phyloP scores from a whole-genome alignment of 108 stramenopile genomes.

The Fragilariopsis cylindrus region DNA sequence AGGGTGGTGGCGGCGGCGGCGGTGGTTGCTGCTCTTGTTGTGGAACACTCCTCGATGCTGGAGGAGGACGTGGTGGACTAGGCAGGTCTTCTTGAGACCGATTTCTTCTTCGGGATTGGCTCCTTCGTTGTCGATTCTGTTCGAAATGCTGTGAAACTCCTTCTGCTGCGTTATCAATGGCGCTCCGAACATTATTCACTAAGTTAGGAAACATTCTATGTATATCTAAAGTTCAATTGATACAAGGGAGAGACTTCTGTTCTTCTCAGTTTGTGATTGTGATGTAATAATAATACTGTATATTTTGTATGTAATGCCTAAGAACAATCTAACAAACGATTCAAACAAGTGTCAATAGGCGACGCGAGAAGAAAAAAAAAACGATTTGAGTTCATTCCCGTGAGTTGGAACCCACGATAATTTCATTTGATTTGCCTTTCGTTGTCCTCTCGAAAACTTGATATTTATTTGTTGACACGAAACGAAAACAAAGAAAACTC shows the following conservation, averaged over 20 bases:
- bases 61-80: not conserved
- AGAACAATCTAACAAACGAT: not conserved
- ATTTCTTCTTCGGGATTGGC: not conserved
- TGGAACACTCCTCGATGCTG: not conserved
- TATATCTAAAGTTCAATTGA: too few species aligned
- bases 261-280: too few species aligned
- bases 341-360: not conserved
- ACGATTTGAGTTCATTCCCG: not conserved
- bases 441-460: too few species aligned
- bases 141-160: not conserved
- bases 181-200: not conserved
- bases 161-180: not conserved
- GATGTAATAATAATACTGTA: too few species aligned
- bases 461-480: too few species aligned
- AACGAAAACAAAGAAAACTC: too few species aligned
- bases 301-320: too few species aligned
- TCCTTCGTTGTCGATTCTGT: conserved; percentile 9
- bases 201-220: conserved; percentile 4
- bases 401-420: too few species aligned
- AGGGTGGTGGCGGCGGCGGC: not conserved
- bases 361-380: not conserved
- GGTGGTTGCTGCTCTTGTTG: not conserved
- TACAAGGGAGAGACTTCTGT: too few species aligned
- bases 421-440: too few species aligned
- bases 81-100: not conserved